Base-by-base conservation (phyloP, 768 basidiomycete genomes). In the Lactarius deliciosus region DNA sequence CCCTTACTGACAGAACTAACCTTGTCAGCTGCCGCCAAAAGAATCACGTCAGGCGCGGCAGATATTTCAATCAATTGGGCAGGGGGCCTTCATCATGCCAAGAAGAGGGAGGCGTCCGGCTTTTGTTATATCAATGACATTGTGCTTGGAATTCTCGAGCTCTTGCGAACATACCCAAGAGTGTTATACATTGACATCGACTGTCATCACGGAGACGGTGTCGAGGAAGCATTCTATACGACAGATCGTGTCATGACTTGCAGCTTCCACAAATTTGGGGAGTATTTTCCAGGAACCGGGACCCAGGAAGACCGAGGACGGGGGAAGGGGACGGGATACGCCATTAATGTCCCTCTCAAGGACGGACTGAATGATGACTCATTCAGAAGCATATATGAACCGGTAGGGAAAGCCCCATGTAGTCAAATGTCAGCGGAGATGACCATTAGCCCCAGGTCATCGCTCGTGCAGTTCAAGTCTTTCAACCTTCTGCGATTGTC, bases 91-190 rank as follows among this genome's bases (percentile, higher is more conserved):
- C 97, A 99, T 77, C 97, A 99, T 76, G 97, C 97, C n/a, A 99
- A 99, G 80, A 98, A 98, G 76, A 86, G 92, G 63, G 97, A 98
- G 79, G 97, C 96, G 0, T 92, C 91, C 8, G 97, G 97, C 16
- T 99, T 99, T 78, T 99, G 97, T 81, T 99, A 98, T 81, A 89
- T 98, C 78, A 99, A 99, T 76, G 92, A 96, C 76, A 99, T 98
- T 75, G 95, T 97, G 0, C 87, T 98, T 30, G 90, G 88, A 54
- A 96, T 97, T 45, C 83, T 99, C 57, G 96, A 97, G 76, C 87
- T 99, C 9, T 80, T 96, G n/a, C 86, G 95, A 70, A 85, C 81
- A 63, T 86, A 87, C 73, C 83, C 92, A 3, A 88, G 97, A 61
- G 96, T 99, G 18, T 80, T 99, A 36, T 98, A 99, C 75, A 90